Evolutionary conservation across 2,329 filamentous ascomycete species (phyloP).

Genomic region (Dactylellina cionopaga): DNA sequence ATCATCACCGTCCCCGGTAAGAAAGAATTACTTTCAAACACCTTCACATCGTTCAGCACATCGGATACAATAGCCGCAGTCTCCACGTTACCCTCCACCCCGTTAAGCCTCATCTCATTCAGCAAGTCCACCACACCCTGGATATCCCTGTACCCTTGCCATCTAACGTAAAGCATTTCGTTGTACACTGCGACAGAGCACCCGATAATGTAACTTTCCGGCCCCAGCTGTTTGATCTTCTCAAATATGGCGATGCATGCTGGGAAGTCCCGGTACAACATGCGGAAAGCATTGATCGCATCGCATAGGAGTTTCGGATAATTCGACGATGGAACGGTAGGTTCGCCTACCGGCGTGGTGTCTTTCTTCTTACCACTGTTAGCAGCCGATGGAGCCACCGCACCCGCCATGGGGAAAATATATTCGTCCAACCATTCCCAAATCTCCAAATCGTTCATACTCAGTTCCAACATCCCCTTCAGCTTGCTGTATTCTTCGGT

Average conservation of each 20-base stretch:
- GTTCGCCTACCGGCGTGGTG: too few species aligned
- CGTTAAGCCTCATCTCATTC: conserved; percentile 57
- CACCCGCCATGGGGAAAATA: conserved; percentile 52
- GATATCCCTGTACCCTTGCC: conserved; percentile 56
- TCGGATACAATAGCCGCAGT: conserved; percentile 53
- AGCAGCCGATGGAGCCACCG: background rate
- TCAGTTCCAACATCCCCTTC: conserved; percentile 35
- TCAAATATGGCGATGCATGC: conserved; percentile 55
- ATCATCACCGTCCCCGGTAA: conserved; percentile 47
- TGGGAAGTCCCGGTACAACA: conserved; percentile 53
- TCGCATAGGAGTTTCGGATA: conserved; percentile 55
- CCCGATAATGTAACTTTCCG: conserved; percentile 56
- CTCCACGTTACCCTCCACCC: conserved; percentile 53
- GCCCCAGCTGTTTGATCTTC: conserved; percentile 54
- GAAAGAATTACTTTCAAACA: conserved; percentile 41
- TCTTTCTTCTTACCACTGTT: too few species aligned
- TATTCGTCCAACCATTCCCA: conserved; percentile 52
- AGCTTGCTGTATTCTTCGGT: conserved; percentile 11
- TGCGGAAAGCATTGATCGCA: conserved; percentile 51
- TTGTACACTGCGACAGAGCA: conserved; percentile 56
- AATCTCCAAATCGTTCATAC: conserved; percentile 53
- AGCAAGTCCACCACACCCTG: conserved; percentile 54
- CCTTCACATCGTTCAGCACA: conserved; percentile 44
- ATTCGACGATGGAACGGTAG: conserved; percentile 22
- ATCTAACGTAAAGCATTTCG: conserved; percentile 53